Conservation (phyloP, 2,329 filamentous ascomycete species). For the Bipolaris bicolor region DNA sequence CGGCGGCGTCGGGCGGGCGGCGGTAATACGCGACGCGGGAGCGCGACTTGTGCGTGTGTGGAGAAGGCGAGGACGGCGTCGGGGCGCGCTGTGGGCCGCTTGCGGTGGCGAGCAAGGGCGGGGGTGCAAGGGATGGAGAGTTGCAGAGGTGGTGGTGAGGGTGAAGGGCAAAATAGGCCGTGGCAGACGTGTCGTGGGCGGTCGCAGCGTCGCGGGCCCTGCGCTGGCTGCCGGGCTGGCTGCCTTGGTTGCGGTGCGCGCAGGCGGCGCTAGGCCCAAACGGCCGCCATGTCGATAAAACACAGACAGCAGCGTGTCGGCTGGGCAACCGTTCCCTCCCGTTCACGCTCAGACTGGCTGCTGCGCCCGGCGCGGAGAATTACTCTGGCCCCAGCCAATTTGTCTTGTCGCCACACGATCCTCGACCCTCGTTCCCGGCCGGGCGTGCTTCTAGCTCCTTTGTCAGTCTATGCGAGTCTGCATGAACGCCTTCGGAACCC, state of each 20-base stretch:
- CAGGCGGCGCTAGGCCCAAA: conserved; percentile 11
- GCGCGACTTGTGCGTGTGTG: conserved; percentile 30
- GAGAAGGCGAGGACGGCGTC: background rate
- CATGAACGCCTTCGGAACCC: conserved; percentile 11
- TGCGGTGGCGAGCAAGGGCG: conserved; percentile 1
- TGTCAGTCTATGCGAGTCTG: conserved; percentile 1
- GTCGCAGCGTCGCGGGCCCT: conserved; percentile 8
- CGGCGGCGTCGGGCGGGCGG: conserved; percentile 26
- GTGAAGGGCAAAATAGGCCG: conserved; percentile 20
- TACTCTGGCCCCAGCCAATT: conserved; percentile 9
- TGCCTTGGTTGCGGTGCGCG: background rate
- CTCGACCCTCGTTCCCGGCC: conserved; percentile 12
- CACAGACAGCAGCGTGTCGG: conserved; percentile 11
- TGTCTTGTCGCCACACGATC: conserved; percentile 7
- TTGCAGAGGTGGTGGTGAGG: conserved; percentile 4
- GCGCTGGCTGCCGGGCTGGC: background rate
- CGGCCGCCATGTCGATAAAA: conserved; percentile 9
- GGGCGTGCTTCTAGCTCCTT: conserved; percentile 10
- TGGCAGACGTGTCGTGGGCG: conserved; percentile 18
- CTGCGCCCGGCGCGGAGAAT: conserved; percentile 20
- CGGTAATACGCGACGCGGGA: conserved; percentile 33
- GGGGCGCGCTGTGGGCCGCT: conserved; percentile 8
- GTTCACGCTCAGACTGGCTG: conserved; percentile 17
- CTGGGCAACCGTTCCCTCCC: conserved; percentile 21
- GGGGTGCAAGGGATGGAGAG: conserved; percentile 9